These are phyloP conservation scores for Leccinellum rugosiceps DNA, from an alignment of 768 basidiomycete genomes.

Conservation along the genomic window DNA sequence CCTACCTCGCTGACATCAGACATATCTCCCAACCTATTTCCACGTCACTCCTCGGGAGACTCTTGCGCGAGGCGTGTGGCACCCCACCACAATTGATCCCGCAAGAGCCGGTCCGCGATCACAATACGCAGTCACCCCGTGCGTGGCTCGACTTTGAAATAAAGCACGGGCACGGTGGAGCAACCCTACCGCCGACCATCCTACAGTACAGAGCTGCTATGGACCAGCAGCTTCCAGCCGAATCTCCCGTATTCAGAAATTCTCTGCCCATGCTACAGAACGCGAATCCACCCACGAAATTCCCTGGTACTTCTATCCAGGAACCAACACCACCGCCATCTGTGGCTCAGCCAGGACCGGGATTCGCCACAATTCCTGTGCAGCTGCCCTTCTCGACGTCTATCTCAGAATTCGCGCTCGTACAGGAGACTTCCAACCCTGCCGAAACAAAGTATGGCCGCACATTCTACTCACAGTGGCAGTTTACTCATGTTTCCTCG, in stretches of 20 bases:
- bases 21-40: background rate
- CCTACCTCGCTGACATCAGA: background rate
- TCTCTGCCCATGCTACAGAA: background rate
- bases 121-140: background rate
- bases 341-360: background rate
- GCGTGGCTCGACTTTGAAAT: background rate
- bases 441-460: background rate
- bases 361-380: background rate
- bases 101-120: background rate
- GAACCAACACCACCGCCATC: background rate
- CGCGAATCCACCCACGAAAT: background rate
- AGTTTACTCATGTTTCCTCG: background rate
- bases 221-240: background rate
- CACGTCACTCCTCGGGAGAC: background rate
- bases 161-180: background rate
- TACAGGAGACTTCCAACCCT: background rate
- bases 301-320: background rate
- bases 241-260: background rate
- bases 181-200: background rate
- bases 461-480: background rate
- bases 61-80: slow-evolving; percentile 5
- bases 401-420: background rate
- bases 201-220: background rate
- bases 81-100: background rate
- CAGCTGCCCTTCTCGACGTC: background rate